Percentiles rank a stretch among this genome's conserved stretches.
These are phyloP conservation scores for Oryza glumipatula DNA, from an alignment of 176 grass and related monocot genomes.

Conservation along the genomic window DNA sequence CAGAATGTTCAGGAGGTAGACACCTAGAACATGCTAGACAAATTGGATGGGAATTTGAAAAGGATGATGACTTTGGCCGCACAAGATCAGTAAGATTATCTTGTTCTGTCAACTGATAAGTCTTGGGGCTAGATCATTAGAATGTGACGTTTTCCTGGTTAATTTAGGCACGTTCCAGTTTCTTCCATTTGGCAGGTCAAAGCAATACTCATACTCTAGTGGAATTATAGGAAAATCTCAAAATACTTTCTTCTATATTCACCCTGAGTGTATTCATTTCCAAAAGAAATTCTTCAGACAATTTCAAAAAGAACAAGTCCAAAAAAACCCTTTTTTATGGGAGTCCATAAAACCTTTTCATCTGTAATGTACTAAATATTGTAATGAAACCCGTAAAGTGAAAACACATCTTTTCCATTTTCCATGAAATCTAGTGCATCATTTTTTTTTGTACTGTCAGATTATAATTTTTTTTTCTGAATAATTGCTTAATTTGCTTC, in stretches of 20 bases:
- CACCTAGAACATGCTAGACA: not conserved
- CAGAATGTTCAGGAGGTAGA: not conserved
- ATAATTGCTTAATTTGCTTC: not conserved
- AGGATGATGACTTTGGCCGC: not conserved
- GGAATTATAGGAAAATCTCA: not conserved
- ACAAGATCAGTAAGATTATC: not conserved
- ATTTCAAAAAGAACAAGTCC: not conserved
- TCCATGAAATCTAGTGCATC: not conserved
- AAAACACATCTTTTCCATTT: no score
- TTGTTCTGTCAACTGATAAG: not conserved
- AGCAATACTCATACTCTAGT: not conserved
- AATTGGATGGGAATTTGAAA: not conserved
- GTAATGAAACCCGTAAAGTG: not conserved
- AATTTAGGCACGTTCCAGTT: no score
- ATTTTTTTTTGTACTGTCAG: not conserved
- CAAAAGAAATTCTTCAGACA: not conserved
- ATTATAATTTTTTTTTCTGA: not conserved
- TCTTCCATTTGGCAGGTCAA: no score
- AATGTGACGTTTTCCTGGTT: not conserved
- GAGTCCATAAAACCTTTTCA: not conserved
- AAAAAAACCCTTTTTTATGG: not conserved
- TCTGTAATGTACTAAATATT: not conserved
- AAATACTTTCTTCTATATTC: not conserved
- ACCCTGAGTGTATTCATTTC: not conserved
- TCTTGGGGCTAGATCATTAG: not conserved